These are phyloP conservation scores for Pseudozyma sp. DNA, from an alignment of 1,284 basidiomycete species.

Conservation along the genomic window DNA sequence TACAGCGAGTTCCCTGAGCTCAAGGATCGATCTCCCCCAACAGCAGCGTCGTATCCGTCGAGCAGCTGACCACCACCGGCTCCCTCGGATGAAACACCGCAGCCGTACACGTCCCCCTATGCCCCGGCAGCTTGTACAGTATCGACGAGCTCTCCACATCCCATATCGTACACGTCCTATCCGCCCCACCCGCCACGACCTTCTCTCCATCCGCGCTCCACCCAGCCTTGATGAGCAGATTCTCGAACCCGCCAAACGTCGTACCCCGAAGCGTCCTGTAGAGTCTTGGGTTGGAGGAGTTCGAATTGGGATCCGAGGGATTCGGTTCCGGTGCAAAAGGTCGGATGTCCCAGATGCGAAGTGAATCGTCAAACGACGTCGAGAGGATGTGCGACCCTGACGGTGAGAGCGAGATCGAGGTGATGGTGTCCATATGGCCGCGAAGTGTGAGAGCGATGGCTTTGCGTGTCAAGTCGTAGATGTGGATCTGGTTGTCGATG, in stretches of 20 bases:
- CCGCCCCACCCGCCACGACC: conserved; percentile 61
- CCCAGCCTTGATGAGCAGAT: conserved; percentile 54
- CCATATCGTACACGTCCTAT: conserved; percentile 67
- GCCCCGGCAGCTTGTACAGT: conserved; percentile 67
- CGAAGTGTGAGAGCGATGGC: conserved; percentile 53
- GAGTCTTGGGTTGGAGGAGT: conserved; percentile 49
- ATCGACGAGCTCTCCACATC: conserved; percentile 57
- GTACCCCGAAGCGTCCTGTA: conserved; percentile 62
- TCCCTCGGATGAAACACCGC: conserved; percentile 66
- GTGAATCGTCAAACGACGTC: conserved; percentile 61
- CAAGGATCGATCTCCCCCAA: conserved; percentile 62
- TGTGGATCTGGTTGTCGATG: conserved; percentile 67
- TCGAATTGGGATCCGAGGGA: conserved; percentile 37
- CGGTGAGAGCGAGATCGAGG: conserved; percentile 58
- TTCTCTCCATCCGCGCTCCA: conserved; percentile 63
- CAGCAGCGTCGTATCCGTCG: conserved; percentile 61
- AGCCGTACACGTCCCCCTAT: conserved; percentile 66
- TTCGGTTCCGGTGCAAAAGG: conserved; percentile 65
- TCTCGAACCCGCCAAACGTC: conserved; percentile 63
- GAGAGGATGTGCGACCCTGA: conserved; percentile 66
- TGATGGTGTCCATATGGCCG: conserved; percentile 62
- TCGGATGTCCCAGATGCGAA: conserved; percentile 68
- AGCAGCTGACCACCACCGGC: conserved; percentile 63
- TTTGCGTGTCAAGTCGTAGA: conserved; percentile 61
- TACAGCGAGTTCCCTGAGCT: neutral